Percentiles rank a stretch among this genome's conserved stretches.
These are phyloP conservation scores for Cynara cardunculus DNA, from an alignment of 129 eudicot species.

Conservation along the genomic window DNA sequence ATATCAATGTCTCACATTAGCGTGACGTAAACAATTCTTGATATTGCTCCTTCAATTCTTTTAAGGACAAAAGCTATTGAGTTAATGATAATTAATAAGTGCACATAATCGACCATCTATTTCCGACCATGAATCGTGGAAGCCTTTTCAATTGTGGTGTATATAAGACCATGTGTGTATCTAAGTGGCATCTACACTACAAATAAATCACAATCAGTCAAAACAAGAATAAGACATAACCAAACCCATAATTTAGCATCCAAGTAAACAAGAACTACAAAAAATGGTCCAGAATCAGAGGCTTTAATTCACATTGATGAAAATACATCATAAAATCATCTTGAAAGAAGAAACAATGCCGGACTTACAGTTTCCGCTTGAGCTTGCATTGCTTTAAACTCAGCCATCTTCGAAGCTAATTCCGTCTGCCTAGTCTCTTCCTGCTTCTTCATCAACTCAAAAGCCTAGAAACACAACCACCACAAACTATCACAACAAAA, in stretches of 20 bases:
- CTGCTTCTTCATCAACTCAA: constrained; percentile 76
- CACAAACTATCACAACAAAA: neutral
- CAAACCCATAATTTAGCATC: constrained; percentile 7
- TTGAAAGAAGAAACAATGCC: neutral
- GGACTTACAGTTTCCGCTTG: constrained; percentile 70
- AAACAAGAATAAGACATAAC: neutral
- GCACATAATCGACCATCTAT: neutral
- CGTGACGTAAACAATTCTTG: neutral
- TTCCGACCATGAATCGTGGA: neutral
- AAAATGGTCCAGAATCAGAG: neutral
- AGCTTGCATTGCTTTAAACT: constrained; percentile 72
- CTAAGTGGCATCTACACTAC: neutral
- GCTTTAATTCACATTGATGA: neutral
- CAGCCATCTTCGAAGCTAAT: constrained; percentile 47
- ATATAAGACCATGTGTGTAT: neutral
- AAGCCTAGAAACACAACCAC: constrained; percentile 42
- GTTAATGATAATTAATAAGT: neutral
- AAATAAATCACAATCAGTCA: neutral
- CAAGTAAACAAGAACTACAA: neutral
- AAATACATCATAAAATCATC: neutral
- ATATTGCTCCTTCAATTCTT: neutral
- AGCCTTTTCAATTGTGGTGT: neutral
- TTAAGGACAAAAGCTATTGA: neutral
- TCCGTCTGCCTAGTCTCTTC: constrained; percentile 81
- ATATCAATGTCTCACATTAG: neutral